Base-by-base conservation (phyloP, 2,329 filamentous ascomycete species). In the Trichoderma endophyticum region DNA sequence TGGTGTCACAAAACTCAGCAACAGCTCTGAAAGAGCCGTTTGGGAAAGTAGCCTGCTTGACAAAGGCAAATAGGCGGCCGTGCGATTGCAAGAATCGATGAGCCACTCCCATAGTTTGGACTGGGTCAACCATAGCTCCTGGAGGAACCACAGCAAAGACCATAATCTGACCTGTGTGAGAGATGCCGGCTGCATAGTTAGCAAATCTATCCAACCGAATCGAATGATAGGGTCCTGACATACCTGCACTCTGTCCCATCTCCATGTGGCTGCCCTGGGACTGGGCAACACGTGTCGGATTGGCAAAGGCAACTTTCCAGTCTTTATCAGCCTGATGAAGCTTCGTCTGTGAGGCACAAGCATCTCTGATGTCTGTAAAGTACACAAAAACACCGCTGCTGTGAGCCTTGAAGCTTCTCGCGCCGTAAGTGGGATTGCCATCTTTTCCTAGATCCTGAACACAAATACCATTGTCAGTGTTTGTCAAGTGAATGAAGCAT, bases 321-420 rank as follows among this genome's bases (percentile, higher is more conserved):
- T 82, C 81, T 12, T 83, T 80, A 60, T 82, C 81, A 39, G 82
- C 79, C 21, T 84, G 75, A 2, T 82, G 80, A 32, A 87, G 78
- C 65, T 85, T 86, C 14, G 84, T 81, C 71, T 85, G 82, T 8
- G 86, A 84, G 36, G 83, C 82, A 67, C 83, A 86, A 7, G 90
- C 85, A 78, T 91, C 89, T 64, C 88, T 85, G 64, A 91, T 86
- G 75, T 92, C 90, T 7, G 84, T 81, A 75, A 92, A 90, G 5
- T 84, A 85, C 28, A 90, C 80, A 71, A 85, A 87, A 34, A 89
- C 83, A 63, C 82, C 84, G 4, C 84, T 83, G 59, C 78, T 79
- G 32, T 77, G 75, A 4, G 78, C 73, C 18, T 82, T 78, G 1
- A 85, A 73, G 30, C 82, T 79, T 11, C 79, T 81, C 8, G 76